Evolutionary conservation across 2,329 filamentous ascomycete species (phyloP).

Genomic region (Pseudogymnoascus sp.): DNA sequence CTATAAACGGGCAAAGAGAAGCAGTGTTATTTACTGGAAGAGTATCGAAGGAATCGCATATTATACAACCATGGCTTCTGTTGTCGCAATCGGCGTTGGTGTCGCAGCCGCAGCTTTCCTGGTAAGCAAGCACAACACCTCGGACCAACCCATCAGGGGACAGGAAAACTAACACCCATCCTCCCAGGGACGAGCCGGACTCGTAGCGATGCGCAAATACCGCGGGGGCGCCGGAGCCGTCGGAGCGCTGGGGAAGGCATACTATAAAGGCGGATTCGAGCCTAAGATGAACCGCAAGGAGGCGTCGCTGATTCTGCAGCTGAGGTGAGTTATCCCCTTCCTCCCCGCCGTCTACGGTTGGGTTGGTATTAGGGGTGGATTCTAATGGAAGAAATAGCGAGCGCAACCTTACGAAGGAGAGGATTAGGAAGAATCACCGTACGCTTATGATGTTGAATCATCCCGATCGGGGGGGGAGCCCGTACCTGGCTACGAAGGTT

Average conservation of each 20-base stretch:
- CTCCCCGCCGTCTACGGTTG: too few relatives aligned
- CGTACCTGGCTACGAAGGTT: slow-evolving; percentile 93
- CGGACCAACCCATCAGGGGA: slow-evolving; percentile 7
- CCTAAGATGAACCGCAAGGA: slow-evolving; percentile 87
- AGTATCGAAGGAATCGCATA: not conserved
- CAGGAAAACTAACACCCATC: slow-evolving; percentile 15
- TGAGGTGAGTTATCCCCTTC: slow-evolving; percentile 54
- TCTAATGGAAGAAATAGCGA: slow-evolving; percentile 49
- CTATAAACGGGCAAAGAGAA: not conserved
- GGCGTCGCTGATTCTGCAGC: slow-evolving; percentile 80
- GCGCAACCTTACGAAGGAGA: slow-evolving; percentile 79
- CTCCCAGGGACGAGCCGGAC: slow-evolving; percentile 74
- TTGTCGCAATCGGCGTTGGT: slow-evolving; percentile 49
- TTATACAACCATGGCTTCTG: slow-evolving; percentile 44
- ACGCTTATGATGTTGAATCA: slow-evolving; percentile 97
- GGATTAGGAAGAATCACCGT: slow-evolving; percentile 89
- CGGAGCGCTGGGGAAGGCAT: slow-evolving; percentile 77
- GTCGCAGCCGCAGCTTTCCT: slow-evolving; percentile 58
- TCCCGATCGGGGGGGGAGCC: slow-evolving; percentile 91
- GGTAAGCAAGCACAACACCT: slow-evolving; percentile 34
- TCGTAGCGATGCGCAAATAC: slow-evolving; percentile 79
- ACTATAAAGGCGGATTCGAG: slow-evolving; percentile 99
- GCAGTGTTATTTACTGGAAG: not conserved
- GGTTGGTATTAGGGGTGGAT: too few relatives aligned
- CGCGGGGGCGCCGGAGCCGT: slow-evolving; percentile 55